Evolutionary conservation across 495 filamentous ascomycete species (phyloP), one percentile per base, ranked within the genome.

Genomic region (Chaetomium cochliodes): DNA sequence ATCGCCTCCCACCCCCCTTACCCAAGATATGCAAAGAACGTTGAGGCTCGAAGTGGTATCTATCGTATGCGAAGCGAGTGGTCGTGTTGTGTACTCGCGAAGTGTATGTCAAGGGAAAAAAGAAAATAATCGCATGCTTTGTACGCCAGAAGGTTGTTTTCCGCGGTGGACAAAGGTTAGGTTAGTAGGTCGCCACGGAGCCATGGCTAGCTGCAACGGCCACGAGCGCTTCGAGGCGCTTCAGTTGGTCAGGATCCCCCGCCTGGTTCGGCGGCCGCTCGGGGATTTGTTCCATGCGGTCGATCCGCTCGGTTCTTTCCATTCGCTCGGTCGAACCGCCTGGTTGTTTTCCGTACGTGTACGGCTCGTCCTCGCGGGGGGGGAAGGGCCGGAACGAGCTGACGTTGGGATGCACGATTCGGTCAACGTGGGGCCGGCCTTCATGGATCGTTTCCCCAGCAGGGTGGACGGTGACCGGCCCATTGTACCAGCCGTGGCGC

Each of bases 171-270:
- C 6, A 30, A n/a, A n/a, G n/a, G n/a, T n/a, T 22, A 44, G 11
- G 5, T 65, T 73, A 82, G 60, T 78, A 83, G 6, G 81, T 77
- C 7, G 85, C 80, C 22, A 81, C 82, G 51, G 88, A 85, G 50
- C 90, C 87, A 71, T 96, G 90, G 64, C 89, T 90, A 3, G 92
- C 94, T 11, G 92, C 92, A 60, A 94, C 92, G 3, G 92, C 92
- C 28, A 96, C 92, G 37, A 97, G 84, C 18, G 91, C 90, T 63
- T 97, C 90, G 25, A 97, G 77, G 16, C 90, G 81, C 58, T 84
- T 82, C 86, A 93, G 53, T 74, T 79, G 65, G 75, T 77, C 69
- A 53, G 69, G 41, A 53, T 69, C 78, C 41, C 66, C 69, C 1
- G 55, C 42, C 20, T 63, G 37, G 15, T 67, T 68, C 18, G 67